Conservation (phyloP, 2,329 filamentous ascomycete genomes). For the Aspergillus texensis region DNA sequence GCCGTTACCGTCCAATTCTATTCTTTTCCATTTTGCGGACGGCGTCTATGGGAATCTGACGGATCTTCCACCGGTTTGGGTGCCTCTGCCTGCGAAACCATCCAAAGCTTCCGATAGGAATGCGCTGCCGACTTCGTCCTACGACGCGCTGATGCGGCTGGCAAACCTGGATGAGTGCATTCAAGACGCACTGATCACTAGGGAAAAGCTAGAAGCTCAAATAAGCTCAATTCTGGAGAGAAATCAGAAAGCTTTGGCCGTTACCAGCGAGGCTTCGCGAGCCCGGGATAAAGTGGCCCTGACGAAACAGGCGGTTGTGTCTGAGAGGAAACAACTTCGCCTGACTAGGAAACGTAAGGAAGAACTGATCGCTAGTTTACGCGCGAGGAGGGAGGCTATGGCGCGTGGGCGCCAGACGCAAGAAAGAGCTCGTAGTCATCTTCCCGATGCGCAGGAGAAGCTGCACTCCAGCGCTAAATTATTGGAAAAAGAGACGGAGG, state of each 20-base stretch:
- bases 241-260: conserved; percentile 36
- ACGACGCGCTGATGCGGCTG: conserved; percentile 83
- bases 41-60: conserved; percentile 78
- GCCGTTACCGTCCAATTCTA: conserved; percentile 76
- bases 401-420: conserved; percentile 63
- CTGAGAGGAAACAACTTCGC: conserved; percentile 68
- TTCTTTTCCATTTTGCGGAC: conserved; percentile 83
- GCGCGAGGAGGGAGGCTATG: conserved; percentile 69
- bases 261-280: conserved; percentile 37
- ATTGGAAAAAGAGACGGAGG: conserved; percentile 58
- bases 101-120: conserved; percentile 49
- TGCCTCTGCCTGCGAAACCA: conserved; percentile 22
- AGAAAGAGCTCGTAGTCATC: conserved; percentile 60
- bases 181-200: conserved; percentile 81
- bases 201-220: conserved; percentile 72
- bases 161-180: conserved; percentile 88
- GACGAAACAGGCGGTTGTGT: conserved; percentile 56
- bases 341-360: conserved; percentile 64
- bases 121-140: conserved; percentile 72
- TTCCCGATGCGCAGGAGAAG: conserved; percentile 63
- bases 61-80: conserved; percentile 60
- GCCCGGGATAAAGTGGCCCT: conserved; percentile 44
- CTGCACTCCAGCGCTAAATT: conserved; percentile 60
- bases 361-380: conserved; percentile 69
- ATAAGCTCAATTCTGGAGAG: conserved; percentile 62